These are phyloP conservation scores for Cadophora luteo-olivacea DNA, from an alignment of 2,329 filamentous ascomycete genomes.

Conservation along the genomic window DNA sequence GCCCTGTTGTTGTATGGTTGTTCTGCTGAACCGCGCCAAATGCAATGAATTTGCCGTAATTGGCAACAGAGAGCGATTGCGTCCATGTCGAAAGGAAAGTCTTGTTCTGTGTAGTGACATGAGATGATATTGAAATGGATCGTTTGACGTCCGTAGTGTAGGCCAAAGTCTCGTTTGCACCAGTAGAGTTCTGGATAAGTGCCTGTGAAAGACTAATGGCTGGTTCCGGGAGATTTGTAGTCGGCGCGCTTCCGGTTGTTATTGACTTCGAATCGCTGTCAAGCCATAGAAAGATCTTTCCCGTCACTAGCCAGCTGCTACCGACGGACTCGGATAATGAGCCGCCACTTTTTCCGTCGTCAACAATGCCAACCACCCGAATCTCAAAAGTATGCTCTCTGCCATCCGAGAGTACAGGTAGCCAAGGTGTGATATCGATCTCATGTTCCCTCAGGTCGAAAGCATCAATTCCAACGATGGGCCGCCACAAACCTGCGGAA, in stretches of 20 bases:
- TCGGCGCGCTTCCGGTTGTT: constrained; percentile 56
- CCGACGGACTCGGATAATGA: constrained; percentile 61
- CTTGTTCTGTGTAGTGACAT: constrained; percentile 56
- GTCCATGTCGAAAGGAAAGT: constrained; percentile 56
- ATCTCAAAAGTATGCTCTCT: constrained; percentile 71
- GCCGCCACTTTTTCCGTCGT: constrained; percentile 55
- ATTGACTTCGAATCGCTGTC: constrained; percentile 55
- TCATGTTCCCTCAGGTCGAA: constrained; percentile 82
- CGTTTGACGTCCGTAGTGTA: constrained; percentile 65
- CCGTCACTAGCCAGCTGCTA: constrained; percentile 77
- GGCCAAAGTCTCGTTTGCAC: constrained; percentile 63
- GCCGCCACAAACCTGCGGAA: constrained; percentile 69
- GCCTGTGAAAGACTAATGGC: constrained; percentile 57
- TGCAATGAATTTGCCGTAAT: constrained; percentile 60
- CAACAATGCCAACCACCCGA: constrained; percentile 67
- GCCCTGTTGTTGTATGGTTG: constrained; percentile 57
- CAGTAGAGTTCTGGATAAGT: constrained; percentile 54
- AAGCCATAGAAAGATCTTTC: constrained; percentile 82
- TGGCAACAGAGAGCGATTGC: constrained; percentile 63
- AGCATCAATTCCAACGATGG: constrained; percentile 78
- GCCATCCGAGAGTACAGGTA: constrained; percentile 73
- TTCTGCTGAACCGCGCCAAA: constrained; percentile 61
- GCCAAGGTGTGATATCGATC: constrained; percentile 81
- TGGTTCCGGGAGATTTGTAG: constrained; percentile 47
- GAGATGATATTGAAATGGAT: constrained; percentile 58